phyloP scores from a whole-genome alignment of 805 yeast species.

The Candida parachauliodes region DNA sequence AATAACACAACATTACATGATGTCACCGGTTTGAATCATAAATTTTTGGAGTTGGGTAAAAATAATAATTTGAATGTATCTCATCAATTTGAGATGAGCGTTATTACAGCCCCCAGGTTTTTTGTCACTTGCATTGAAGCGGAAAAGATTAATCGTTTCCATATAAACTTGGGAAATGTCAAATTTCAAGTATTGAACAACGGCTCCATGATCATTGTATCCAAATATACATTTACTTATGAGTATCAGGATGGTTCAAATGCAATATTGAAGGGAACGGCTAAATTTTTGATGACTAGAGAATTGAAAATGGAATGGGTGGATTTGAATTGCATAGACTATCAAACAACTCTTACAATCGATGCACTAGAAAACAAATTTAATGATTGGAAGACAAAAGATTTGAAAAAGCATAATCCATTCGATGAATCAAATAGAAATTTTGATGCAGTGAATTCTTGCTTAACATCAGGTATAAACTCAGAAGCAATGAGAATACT shows the following conservation, averaged over 20 bases:
- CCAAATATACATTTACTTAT: constrained; percentile 24
- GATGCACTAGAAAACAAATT: constrained; percentile 25
- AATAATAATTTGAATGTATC: constrained; percentile 8
- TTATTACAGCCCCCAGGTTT: constrained; percentile 62
- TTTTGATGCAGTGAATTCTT: constrained; percentile 43
- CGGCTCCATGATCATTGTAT: constrained; percentile 34
- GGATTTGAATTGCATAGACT: constrained; percentile 46
- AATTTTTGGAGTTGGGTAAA: constrained; percentile 25
- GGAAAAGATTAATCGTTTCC: constrained; percentile 32
- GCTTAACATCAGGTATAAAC: constrained; percentile 60
- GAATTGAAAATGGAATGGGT: constrained; percentile 68
- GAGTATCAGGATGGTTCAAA: constrained; percentile 68
- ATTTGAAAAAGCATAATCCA: constrained; percentile 15
- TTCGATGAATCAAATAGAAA: constrained; percentile 18
- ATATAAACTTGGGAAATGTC: constrained; percentile 31
- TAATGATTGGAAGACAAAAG: constrained; percentile 14
- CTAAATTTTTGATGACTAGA: constrained; percentile 60
- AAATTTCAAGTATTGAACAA: constrained; percentile 38
- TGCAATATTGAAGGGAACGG: constrained; percentile 57
- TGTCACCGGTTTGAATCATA: constrained; percentile 8
- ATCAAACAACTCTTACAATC: constrained; percentile 24
- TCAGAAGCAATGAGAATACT: constrained; percentile 64
- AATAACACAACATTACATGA: constrained; percentile 6
- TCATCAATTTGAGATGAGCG: constrained; percentile 58
- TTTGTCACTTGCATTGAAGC: constrained; percentile 49